Evolutionary conservation across 192 early-diverging fungal genomes (phyloP), one percentile per base, ranked within the genome.

Genomic region (Rhizoclosmatium sp.): DNA sequence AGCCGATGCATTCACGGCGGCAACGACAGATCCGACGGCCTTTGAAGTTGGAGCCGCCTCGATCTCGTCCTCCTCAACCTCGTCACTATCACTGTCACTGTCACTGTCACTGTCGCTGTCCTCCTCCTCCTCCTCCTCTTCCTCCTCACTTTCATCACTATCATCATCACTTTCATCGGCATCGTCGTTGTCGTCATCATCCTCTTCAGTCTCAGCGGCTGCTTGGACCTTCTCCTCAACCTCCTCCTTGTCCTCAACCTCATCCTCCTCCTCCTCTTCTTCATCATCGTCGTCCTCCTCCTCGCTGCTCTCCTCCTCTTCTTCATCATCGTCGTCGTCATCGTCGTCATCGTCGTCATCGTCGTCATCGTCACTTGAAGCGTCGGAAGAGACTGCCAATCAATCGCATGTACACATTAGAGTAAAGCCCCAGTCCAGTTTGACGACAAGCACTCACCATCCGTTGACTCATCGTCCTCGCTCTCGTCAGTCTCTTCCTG

Each of bases 261-360:
- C 65, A 2, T 66, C 65, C 41, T 66, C 65, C 16, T 66, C 41
- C 2, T 66, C 65, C 2, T 66, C 65, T 66, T 66, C 16, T 66
- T 66, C 65, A 23, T 66, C 4, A 39, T 66, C 65, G n/a, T 66
- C 65, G 39, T 66, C 65, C 21, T 23, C 68, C 1, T 47, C 45
- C 10, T 47, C 45, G 42, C 9, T 31, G 42, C 46, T 44, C 14
- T 40, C 68, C 2, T 40, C 68, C 3, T 40, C 68, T 16, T 47
- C 68, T 44, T 69, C 68, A n/a, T 69, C 68, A 16, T 47, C 68
- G 48, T 44, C 46, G n/a, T 69, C 67, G 9, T 12, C 1, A 44
- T 2, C 21, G 42, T 46, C 67, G 21, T 40, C 67, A 69, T 59
- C 58, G 58, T 41, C 70, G 70, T 12, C 14, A 72, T 59, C 70